Base-by-base conservation (phyloP, 352 stramenopile genomes). In the Lagenidium giganteum region DNA sequence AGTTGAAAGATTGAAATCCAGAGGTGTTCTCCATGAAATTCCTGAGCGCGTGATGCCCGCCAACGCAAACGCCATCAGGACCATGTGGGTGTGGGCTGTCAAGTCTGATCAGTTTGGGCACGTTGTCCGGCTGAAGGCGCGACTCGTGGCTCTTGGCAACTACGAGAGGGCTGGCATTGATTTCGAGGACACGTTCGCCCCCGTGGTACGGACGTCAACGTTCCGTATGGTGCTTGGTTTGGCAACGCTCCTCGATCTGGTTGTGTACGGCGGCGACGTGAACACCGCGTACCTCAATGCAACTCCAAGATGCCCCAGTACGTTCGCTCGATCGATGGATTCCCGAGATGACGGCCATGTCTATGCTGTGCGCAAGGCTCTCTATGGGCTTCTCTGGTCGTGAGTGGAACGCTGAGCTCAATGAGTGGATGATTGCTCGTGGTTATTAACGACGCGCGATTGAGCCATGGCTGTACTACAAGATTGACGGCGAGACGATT, bases 221-320 rank as follows among this genome's bases (percentile, higher is more conserved):
- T 46, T 46, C 25, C 11, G 39, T 23, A 16, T 31, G 16, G 8
- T 36, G 4, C 18, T 46, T 8, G 39, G n/a, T 5, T 7, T 36
- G 8, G 23, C 39, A 11, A 27, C 39, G 5, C 12, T 25, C 14
- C n/a, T 45, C 29, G 31, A 21, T 44, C 28, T 51, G 18, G 34
- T 3, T 8, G 18, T 51, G 24, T 42, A 24, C n/a, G 37, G 30
- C n/a, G 42, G 31, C n/a, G 44, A 51, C 18, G 43, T 40, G 8
- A 51, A 51, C 27, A 51, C 44, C 8, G 44, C 44, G 6, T 51
- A 51, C 22, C 13, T 31, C 17, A 44, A 51, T 14, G 44, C 44
- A 16, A 25, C 3, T 14, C 43, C 3, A 32, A 26, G 26, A 51
- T 51, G 13, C 26, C 35, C 6, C 39, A 46, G 27, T 46, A 36